phyloP scores from a whole-genome alignment of 441 rosid species.

The Daphne laureola region DNA sequence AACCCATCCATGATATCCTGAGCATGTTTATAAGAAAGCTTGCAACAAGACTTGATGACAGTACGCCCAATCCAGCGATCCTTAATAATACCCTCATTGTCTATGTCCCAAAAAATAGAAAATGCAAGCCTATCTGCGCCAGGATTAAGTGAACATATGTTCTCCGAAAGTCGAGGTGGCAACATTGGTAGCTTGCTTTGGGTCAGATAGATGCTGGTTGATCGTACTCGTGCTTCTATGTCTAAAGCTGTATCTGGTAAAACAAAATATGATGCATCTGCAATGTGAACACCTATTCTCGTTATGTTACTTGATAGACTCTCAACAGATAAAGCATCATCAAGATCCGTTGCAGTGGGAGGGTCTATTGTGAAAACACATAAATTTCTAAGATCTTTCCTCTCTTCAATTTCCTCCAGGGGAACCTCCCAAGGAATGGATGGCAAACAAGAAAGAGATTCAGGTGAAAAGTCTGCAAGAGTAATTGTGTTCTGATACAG shows the following conservation, averaged over 20 bases:
- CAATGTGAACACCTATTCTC: slow-evolving; percentile 93
- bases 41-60: slow-evolving; percentile 77
- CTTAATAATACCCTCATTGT: slow-evolving; percentile 40
- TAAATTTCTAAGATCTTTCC: slow-evolving; percentile 66
- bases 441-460: slow-evolving; percentile 63
- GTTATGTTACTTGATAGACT: slow-evolving; percentile 40
- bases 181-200: slow-evolving; percentile 62
- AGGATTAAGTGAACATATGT: slow-evolving; percentile 71
- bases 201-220: slow-evolving; percentile 71
- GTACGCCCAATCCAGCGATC: slow-evolving; percentile 81
- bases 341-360: slow-evolving; percentile 71
- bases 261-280: slow-evolving; percentile 83
- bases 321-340: slow-evolving; percentile 89
- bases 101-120: slow-evolving; percentile 79
- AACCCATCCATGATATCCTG: slow-evolving; percentile 53
- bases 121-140: slow-evolving; percentile 85
- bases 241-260: slow-evolving; percentile 78
- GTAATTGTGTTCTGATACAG: slow-evolving; percentile 58
- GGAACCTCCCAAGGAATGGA: slow-evolving; percentile 71
- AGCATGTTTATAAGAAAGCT: slow-evolving; percentile 77
- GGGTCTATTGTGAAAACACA: slow-evolving; percentile 83
- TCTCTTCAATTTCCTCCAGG: slow-evolving; percentile 38
- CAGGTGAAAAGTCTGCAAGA: slow-evolving; percentile 55
- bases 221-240: slow-evolving; percentile 66
- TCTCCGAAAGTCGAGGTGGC: slow-evolving; percentile 71